Conservation (phyloP, 2,329 filamentous ascomycete species). For the Cladophialophora exuberans region DNA sequence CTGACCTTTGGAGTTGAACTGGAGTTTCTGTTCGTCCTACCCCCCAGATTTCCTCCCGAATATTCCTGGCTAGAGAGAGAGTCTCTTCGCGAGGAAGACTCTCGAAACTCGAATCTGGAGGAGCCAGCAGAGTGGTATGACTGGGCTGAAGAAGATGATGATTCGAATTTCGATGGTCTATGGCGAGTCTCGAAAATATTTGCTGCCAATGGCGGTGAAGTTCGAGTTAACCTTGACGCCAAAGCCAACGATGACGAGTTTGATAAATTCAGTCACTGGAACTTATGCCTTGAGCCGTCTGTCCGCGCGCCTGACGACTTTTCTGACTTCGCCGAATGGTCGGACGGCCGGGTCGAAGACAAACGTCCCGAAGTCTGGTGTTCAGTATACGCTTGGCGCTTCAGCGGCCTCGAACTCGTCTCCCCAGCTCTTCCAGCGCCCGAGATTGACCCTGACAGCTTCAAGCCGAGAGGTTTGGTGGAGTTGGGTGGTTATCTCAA, state of each 20-base stretch:
- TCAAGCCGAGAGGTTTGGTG: not conserved
- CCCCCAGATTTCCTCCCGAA: not conserved
- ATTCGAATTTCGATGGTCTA: too few relatives aligned
- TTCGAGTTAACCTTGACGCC: not conserved
- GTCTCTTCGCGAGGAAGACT: too few relatives aligned
- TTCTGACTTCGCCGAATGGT: not conserved
- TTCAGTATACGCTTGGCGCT: too few relatives aligned
- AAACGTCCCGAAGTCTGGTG: too few relatives aligned
- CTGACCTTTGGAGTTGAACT: slow-evolving; percentile 23
- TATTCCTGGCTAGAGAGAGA: not conserved
- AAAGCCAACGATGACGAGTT: not conserved
- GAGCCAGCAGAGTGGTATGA: too few relatives aligned
- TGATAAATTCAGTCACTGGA: not conserved
- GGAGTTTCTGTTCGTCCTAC: slow-evolving; percentile 21
- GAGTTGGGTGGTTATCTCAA: not conserved
- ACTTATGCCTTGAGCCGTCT: not conserved
- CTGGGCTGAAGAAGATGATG: too few relatives aligned
- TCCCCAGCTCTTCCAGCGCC: slow-evolving; percentile 4
- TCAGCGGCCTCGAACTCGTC: slow-evolving; percentile 6
- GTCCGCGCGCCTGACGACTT: not conserved
- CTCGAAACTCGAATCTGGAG: too few relatives aligned
- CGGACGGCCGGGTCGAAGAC: not conserved
- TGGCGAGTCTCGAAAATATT: not conserved
- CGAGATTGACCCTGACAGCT: not conserved
- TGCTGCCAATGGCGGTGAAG: not conserved